These are phyloP conservation scores for Pichia insulana DNA, from an alignment of 805 yeast species.

Conservation along the genomic window DNA sequence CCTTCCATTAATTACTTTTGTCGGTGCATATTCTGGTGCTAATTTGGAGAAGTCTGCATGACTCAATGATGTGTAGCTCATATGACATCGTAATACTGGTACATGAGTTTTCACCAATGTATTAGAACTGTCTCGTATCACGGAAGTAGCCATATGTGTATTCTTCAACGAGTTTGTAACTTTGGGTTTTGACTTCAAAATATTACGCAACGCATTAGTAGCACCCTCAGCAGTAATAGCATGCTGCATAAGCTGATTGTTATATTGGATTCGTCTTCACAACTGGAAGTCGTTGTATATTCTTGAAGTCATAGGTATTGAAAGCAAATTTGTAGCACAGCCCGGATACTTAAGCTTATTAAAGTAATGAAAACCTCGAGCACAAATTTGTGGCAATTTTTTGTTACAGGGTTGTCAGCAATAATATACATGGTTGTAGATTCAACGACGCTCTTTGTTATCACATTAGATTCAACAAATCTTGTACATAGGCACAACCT, in stretches of 20 bases:
- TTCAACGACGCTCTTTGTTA: not conserved
- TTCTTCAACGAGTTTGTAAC: not conserved
- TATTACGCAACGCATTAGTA: not conserved
- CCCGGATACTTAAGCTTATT: too few relatives aligned
- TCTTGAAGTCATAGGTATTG: too few relatives aligned
- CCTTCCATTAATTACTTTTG: slow-evolving; percentile 38
- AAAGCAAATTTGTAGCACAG: too few relatives aligned
- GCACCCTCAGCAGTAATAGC: too few relatives aligned
- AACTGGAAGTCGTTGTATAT: too few relatives aligned
- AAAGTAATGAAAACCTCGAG: too few relatives aligned
- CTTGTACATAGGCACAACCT: slow-evolving; percentile 2
- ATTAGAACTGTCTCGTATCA: not conserved
- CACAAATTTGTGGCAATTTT: too few relatives aligned
- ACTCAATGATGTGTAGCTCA: not conserved
- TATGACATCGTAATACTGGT: slow-evolving; percentile 2
- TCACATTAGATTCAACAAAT: too few relatives aligned
- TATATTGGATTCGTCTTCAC: too few relatives aligned
- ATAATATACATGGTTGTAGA: not conserved
- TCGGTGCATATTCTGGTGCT: not conserved
- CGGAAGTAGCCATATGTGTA: too few relatives aligned
- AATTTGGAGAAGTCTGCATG: slow-evolving; percentile 1
- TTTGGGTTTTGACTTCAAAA: not conserved
- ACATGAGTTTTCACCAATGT: not conserved
- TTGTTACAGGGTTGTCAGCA: too few relatives aligned
- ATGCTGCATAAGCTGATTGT: too few relatives aligned